A percentile compares a stretch with the other conserved stretches of the same genome.
These are phyloP conservation scores for Pisolithus tinctorius DNA, from an alignment of 768 basidiomycete species.

Conservation along the genomic window DNA sequence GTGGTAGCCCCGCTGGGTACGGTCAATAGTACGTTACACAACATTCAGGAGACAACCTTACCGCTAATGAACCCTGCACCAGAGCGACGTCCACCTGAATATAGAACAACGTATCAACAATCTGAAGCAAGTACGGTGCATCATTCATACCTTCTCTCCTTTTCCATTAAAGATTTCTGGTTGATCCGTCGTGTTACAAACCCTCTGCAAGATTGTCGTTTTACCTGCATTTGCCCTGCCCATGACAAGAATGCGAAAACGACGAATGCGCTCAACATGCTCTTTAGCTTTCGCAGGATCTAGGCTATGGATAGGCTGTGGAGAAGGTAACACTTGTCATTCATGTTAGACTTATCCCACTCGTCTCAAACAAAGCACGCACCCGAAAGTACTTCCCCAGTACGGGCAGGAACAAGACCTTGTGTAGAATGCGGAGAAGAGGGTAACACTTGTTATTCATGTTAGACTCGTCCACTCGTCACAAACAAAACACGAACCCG, in stretches of 20 bases:
- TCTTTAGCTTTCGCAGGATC: too few relatives aligned
- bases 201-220: slow-evolving; percentile 10
- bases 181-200: slow-evolving; percentile 16
- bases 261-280: not conserved
- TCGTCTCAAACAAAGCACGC: too few relatives aligned
- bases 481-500: too few relatives aligned
- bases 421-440: too few relatives aligned
- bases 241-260: slow-evolving; percentile 35
- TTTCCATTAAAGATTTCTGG: slow-evolving; percentile 20
- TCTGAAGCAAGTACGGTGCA: not conserved
- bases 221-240: slow-evolving; percentile 37
- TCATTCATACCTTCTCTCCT: slow-evolving; percentile 11
- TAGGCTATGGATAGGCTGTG: too few relatives aligned
- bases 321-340: too few relatives aligned
- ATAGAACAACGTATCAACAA: too few relatives aligned
- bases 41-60: not conserved
- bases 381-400: too few relatives aligned
- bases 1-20: slow-evolving; percentile 21
- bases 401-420: too few relatives aligned
- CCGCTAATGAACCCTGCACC: not conserved
- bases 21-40: not conserved
- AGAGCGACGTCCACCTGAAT: not conserved
- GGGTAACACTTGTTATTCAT: too few relatives aligned
- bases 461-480: too few relatives aligned
- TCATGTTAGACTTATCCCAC: too few relatives aligned